Evolutionary conservation across 2,329 filamentous ascomycete genomes (phyloP), one percentile per base, ranked within the genome.

Genomic region (Pseudodiploospora longispora): DNA sequence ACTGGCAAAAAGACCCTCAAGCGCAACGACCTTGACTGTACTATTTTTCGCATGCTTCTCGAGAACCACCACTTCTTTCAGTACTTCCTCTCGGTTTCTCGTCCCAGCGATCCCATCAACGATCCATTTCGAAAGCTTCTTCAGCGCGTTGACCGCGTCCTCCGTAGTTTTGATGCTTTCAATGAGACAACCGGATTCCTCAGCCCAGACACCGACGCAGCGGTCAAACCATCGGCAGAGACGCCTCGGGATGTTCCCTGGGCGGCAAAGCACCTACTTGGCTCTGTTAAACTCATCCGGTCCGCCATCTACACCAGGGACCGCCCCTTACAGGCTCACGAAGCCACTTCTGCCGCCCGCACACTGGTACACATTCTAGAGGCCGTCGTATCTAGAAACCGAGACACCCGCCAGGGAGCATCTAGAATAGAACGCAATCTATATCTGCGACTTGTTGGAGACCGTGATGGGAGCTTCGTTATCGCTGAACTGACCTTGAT

Each of bases 51-150:
- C 41, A 75, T 79, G 60, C 63, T 79, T 10, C 61, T 78, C 27
- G 65, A 70, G 48, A 76, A 77, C 52, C 65, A 75, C 55, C 68
- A 71, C 35, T 71, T 79, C 59, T 75, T 78, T 54, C 62, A 72
- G 41, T 72, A 75, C 59, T 72, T 79, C 47, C 63, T 69, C 38
- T 65, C 67, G 10, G 60, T 67, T 6, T 65, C 72, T 43, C 60
- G 61, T n/a, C 63, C 73, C 3, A 58, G 62, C 38, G 71, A 73
- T 45, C 60, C 62, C 27, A 60, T 70, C 31, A 67, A 66, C 35
- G 69, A 74, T 48, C 64, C 64, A 4, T 76, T 76, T 47, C 65
- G 68, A 40, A 68, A 66, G 38, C 67, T 77, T 12, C 64, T 68
- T 35, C 69, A 71, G 48, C 69, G 73, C 6, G 65, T 71, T 8